phyloP scores from a whole-genome alignment of 305 asterid species.

The Fraxinus paxiana region DNA sequence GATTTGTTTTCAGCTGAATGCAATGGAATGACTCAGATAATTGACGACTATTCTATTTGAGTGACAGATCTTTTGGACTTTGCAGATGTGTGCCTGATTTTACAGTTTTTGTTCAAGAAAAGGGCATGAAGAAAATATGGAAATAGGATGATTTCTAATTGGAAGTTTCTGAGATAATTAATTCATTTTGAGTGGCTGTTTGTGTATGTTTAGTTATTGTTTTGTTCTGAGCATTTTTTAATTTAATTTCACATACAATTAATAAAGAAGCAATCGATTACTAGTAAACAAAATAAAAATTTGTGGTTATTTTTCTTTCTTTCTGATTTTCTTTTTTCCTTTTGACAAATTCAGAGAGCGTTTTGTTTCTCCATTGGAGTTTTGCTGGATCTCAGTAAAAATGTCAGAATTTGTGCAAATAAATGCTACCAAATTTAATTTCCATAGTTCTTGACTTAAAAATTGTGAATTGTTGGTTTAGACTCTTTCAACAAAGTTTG shows the following conservation, averaged over 20 bases:
- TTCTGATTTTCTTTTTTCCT: not conserved
- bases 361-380: not conserved
- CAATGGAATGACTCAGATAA: not conserved
- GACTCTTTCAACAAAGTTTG: not conserved
- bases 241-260: not conserved
- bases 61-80: slow-evolving; percentile 14
- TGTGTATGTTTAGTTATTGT: not conserved
- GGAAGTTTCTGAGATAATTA: not conserved
- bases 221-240: not conserved
- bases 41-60: not conserved
- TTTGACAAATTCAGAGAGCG: not conserved
- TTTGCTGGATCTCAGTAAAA: not conserved
- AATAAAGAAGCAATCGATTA: not conserved
- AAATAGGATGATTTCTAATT: not conserved
- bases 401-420: not conserved
- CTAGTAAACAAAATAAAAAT: not conserved
- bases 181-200: not conserved
- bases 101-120: not conserved
- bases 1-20: slow-evolving; percentile 1
- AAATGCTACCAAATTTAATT: not conserved
- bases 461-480: not conserved
- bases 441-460: not conserved
- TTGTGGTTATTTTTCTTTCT: not conserved
- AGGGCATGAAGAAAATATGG: not conserved
- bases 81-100: slow-evolving; percentile 10